A percentile compares a stretch with the other conserved stretches of the same genome.
phyloP scores from a whole-genome alignment of 2,329 filamentous ascomycete genomes.

The Fusarium pseudocircinatum region DNA sequence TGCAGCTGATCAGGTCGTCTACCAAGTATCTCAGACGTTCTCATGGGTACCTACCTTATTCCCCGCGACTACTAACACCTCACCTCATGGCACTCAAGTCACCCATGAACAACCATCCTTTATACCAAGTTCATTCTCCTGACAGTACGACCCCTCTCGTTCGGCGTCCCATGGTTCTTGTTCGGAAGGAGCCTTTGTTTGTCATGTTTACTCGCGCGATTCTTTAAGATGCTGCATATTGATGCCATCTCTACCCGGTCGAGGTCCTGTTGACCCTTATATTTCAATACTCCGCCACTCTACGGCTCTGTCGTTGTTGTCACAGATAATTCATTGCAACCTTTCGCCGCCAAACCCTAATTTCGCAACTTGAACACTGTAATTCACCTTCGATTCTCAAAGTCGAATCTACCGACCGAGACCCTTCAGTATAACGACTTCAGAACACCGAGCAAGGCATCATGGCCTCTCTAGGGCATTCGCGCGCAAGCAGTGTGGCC shows the following conservation, averaged over 20 bases:
- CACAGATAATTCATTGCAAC: conserved; percentile 18
- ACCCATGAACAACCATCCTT: conserved; percentile 33
- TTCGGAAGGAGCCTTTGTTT: conserved; percentile 14
- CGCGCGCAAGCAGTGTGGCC: conserved; percentile 40
- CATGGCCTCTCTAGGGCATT: conserved; percentile 43
- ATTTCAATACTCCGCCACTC: conserved; percentile 31
- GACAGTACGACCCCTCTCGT: not conserved
- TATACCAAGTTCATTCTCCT: conserved; percentile 28
- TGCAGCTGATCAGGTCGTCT: not conserved
- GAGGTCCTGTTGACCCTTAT: conserved; percentile 33
- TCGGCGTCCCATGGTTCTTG: conserved; percentile 15
- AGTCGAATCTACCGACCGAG: conserved; percentile 8
- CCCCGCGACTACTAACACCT: conserved; percentile 37
- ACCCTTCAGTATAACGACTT: conserved; percentile 19
- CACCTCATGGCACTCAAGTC: conserved; percentile 22
- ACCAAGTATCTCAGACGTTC: conserved; percentile 8
- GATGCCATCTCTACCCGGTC: conserved; percentile 6
- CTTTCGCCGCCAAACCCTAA: not conserved
- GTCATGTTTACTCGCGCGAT: conserved; percentile 12
- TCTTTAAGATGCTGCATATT: conserved; percentile 28
- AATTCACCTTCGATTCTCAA: not conserved
- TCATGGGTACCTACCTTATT: conserved; percentile 12
- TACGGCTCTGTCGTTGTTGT: conserved; percentile 9
- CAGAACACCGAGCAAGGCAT: conserved; percentile 5
- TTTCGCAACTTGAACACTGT: not conserved